These are phyloP conservation scores for Cucurbita argyrosperma DNA, from an alignment of 306 rosid species.

Conservation along the genomic window DNA sequence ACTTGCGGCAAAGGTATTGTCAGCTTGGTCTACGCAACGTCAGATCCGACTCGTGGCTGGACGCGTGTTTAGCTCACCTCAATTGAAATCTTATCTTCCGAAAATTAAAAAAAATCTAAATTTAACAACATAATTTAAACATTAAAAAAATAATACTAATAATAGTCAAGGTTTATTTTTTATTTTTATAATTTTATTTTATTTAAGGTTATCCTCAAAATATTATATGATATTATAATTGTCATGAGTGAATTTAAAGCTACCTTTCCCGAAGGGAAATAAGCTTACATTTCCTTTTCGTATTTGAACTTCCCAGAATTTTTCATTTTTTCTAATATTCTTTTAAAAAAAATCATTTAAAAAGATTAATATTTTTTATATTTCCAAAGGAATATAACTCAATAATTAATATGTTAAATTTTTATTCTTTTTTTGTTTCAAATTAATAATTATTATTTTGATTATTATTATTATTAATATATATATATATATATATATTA, in stretches of 20 bases:
- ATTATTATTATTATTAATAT: too few species aligned
- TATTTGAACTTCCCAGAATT: background rate
- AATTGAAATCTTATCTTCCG: background rate
- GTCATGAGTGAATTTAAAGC: background rate
- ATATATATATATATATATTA: too few species aligned
- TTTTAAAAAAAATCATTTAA: too few species aligned
- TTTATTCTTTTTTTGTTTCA: too few species aligned
- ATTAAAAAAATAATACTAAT: background rate
- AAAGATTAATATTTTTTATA: too few species aligned
- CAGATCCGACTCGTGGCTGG: conserved; percentile 7
- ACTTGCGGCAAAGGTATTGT: conserved; percentile 4
- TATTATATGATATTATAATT: background rate
- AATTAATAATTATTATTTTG: too few species aligned
- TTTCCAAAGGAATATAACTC: too few species aligned
- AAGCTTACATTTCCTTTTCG: background rate
- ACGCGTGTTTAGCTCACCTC: background rate
- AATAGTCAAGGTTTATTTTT: too few species aligned
- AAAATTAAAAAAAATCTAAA: too few species aligned
- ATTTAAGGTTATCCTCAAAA: background rate
- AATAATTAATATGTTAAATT: too few species aligned
- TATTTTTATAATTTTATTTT: too few species aligned
- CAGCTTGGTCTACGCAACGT: background rate
- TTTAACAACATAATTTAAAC: background rate
- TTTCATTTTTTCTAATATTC: background rate
- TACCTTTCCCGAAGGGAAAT: background rate